These are phyloP conservation scores for Diutina neorugosa DNA, from an alignment of 1,139 yeast genomes.

Conservation along the genomic window DNA sequence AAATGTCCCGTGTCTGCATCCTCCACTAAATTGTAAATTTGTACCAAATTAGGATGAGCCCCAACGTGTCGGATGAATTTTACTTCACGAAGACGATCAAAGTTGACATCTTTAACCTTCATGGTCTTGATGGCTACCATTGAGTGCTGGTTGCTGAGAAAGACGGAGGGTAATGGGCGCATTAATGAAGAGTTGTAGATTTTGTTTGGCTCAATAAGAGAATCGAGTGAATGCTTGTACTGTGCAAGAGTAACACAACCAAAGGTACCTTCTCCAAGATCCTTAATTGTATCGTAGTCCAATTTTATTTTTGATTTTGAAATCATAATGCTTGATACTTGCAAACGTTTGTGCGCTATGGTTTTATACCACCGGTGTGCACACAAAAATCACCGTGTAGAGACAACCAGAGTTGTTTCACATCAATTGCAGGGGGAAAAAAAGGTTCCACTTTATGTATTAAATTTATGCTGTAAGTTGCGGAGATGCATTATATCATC, in stretches of 20 bases:
- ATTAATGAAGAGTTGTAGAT: not conserved
- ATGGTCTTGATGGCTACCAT: not conserved
- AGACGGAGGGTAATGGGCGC: not conserved
- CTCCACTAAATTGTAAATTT: not conserved
- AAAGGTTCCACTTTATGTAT: not conserved
- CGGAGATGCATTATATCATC: constrained; percentile 12
- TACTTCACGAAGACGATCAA: not conserved
- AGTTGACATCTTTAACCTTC: not conserved
- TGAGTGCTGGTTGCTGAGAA: not conserved
- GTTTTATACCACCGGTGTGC: not conserved
- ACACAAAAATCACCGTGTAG: not conserved
- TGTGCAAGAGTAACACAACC: not conserved
- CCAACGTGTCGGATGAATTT: not conserved
- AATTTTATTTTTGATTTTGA: not conserved
- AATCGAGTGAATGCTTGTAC: not conserved
- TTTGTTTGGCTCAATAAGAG: not conserved
- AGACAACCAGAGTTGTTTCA: not conserved
- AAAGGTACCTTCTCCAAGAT: not conserved
- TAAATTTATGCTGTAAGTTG: not conserved
- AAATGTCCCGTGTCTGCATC: not conserved
- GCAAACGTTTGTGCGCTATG: not conserved
- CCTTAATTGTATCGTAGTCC: not conserved
- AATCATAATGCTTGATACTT: not conserved
- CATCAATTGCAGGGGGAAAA: too few species aligned
- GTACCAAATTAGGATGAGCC: not conserved